Evolutionary conservation across 176 grass and related monocot genomes (phyloP).

Genomic region (Eragrostis nindensis): DNA sequence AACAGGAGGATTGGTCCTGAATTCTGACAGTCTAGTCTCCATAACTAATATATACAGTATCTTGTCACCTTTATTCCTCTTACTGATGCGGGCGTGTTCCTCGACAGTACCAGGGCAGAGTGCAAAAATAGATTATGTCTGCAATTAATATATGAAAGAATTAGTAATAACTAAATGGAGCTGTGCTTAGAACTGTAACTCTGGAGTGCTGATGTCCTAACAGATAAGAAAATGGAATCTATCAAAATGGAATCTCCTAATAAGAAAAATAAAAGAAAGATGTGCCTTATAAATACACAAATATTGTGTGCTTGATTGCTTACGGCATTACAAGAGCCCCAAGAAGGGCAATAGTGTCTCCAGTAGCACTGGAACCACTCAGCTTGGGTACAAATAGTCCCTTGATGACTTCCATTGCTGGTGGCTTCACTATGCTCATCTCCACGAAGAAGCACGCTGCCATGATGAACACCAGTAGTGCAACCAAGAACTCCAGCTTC

Average conservation of each 20-base stretch:
- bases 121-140: slow-evolving; percentile 95
- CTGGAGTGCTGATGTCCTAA: neutral
- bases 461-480: slow-evolving; percentile 67
- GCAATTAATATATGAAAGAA: neutral
- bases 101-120: slow-evolving; percentile 85
- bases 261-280: neutral
- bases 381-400: slow-evolving; percentile 77
- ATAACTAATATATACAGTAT: neutral
- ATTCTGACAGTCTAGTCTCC: neutral
- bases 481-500: slow-evolving; percentile 74
- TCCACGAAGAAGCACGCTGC: slow-evolving; percentile 77
- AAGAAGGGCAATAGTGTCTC: slow-evolving; percentile 73
- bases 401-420: slow-evolving; percentile 58
- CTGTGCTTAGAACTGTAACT: neutral
- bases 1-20: neutral
- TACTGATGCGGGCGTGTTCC: slow-evolving; percentile 69
- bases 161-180: neutral
- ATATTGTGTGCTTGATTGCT: slow-evolving; percentile 14
- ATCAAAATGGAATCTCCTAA: neutral
- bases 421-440: slow-evolving; percentile 73
- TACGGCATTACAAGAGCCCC: slow-evolving; percentile 92
- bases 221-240: neutral
- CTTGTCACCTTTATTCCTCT: slow-evolving; percentile 77
- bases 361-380: slow-evolving; percentile 51
- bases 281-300: neutral